Conservation (phyloP, 2,329 filamentous ascomycete species). For the Colletotrichum navitas region DNA sequence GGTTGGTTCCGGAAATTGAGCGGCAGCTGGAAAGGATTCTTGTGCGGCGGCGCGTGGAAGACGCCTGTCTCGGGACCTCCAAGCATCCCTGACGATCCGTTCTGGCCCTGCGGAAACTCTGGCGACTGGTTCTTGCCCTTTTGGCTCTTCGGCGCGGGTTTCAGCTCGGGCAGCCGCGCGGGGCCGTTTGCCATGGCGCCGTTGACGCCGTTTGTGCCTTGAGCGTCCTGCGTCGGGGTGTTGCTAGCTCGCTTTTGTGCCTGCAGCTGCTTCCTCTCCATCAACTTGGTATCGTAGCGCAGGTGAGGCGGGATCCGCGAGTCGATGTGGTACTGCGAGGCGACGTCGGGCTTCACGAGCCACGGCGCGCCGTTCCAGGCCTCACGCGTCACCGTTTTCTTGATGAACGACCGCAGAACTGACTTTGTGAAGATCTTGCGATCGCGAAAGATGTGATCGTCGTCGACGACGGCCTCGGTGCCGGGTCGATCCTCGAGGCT, state of each 20-base stretch:
- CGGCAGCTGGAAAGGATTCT: constrained; percentile 62
- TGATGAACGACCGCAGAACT: constrained; percentile 92
- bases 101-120: constrained; percentile 52
- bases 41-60: constrained; percentile 57
- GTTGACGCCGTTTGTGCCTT: constrained; percentile 54
- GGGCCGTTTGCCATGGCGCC: constrained; percentile 56
- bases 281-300: constrained; percentile 82
- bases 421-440: constrained; percentile 95
- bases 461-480: constrained; percentile 83
- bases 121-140: constrained; percentile 68
- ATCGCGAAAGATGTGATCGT: constrained; percentile 86
- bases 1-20: constrained; percentile 58
- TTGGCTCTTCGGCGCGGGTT: constrained; percentile 78
- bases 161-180: constrained; percentile 76
- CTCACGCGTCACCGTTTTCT: constrained; percentile 92
- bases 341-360: constrained; percentile 90
- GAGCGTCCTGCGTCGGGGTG: constrained; percentile 45
- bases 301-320: constrained; percentile 87
- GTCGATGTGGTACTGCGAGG: constrained; percentile 85
- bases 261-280: constrained; percentile 80
- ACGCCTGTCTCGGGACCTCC: constrained; percentile 52
- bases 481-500: constrained; percentile 76
- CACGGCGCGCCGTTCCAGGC: constrained; percentile 97
- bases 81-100: constrained; percentile 55
- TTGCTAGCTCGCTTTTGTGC: constrained; percentile 72